Evolutionary conservation across 2,329 filamentous ascomycete genomes (phyloP).

Genomic region (Colletotrichum zoysiae): DNA sequence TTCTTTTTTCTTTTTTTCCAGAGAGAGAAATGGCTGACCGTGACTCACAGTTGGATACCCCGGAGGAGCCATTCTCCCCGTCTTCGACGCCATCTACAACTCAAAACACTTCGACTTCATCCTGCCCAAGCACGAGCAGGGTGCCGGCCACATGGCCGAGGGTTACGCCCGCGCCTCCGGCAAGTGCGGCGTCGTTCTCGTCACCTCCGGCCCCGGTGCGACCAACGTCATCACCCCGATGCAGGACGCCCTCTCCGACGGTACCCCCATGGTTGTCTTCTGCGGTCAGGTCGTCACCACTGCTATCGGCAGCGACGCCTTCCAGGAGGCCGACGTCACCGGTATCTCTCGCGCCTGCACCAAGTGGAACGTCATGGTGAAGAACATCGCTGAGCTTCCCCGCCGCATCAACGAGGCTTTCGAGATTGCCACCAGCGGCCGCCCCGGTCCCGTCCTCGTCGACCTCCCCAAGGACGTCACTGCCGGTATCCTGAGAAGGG

Average conservation of each 20-base stretch:
- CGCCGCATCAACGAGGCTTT: conserved; percentile 97
- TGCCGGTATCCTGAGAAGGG: conserved; percentile 82
- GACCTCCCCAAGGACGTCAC: conserved; percentile 98
- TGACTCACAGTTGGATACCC: conserved; percentile 80
- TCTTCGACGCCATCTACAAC: conserved; percentile 99
- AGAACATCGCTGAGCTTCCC: conserved; percentile 92
- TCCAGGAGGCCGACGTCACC: conserved; percentile 95
- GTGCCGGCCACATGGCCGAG: conserved; percentile 98
- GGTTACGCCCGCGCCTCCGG: conserved; percentile 95
- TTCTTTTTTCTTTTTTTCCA: neutral
- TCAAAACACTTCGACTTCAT: conserved; percentile 97
- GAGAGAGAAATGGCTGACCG: conserved; percentile 28
- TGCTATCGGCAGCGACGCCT: conserved; percentile 94
- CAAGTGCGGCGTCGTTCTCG: conserved; percentile 93
- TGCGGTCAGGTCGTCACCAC: conserved; percentile 90
- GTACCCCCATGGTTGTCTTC: conserved; percentile 96
- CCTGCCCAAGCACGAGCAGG: conserved; percentile 95
- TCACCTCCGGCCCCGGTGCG: conserved; percentile 95
- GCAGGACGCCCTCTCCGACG: conserved; percentile 95
- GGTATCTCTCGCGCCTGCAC: conserved; percentile 96
- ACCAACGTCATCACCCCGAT: conserved; percentile 98
- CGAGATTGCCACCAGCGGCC: conserved; percentile 94
- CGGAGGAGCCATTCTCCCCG: conserved; percentile 94
- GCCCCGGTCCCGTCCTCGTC: conserved; percentile 93
- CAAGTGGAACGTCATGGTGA: conserved; percentile 99